Evolutionary conservation across 176 grass and related monocot genomes (phyloP).

Genomic region (Phoenix roebelenii): DNA sequence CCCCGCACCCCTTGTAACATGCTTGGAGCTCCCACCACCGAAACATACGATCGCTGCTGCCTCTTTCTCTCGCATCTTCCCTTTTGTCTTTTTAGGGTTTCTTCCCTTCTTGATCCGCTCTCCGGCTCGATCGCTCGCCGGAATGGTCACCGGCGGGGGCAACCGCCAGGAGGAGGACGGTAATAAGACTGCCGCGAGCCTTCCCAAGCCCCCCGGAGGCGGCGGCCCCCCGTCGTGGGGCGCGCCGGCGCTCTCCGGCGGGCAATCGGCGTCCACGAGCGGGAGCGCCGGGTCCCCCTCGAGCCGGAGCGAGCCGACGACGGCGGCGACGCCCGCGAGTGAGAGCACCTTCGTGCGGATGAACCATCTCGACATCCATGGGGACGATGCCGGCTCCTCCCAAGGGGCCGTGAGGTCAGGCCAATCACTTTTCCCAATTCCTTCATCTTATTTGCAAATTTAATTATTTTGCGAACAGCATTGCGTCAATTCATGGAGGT

Average conservation of each 20-base stretch:
- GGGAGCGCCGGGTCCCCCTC: constrained; percentile 62
- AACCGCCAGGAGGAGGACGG: constrained; percentile 4
- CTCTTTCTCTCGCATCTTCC: constrained; percentile 8
- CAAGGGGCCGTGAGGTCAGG: constrained; percentile 53
- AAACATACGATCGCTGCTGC: background rate
- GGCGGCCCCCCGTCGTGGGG: constrained; percentile 13
- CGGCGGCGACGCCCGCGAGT: constrained; percentile 62
- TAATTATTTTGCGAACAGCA: too few relatives aligned
- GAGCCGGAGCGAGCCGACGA: constrained; percentile 33
- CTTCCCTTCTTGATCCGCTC: background rate
- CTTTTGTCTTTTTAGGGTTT: constrained; percentile 47
- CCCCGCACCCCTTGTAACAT: too few relatives aligned
- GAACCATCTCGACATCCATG: constrained; percentile 54
- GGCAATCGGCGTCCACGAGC: constrained; percentile 60
- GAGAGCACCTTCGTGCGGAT: constrained; percentile 63
- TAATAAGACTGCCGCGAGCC: constrained; percentile 4
- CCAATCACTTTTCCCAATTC: background rate
- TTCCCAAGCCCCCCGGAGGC: constrained; percentile 1
- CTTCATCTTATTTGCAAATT: constrained; percentile 7
- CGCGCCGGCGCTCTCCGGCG: constrained; percentile 36
- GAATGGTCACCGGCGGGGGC: constrained; percentile 26
- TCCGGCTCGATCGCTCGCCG: background rate
- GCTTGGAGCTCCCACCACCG: too few relatives aligned
- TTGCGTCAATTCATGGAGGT: too few relatives aligned
- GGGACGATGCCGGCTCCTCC: constrained; percentile 53